These are phyloP conservation scores for Gossypium gossypioides DNA, from an alignment of 441 rosid species.

Conservation along the genomic window DNA sequence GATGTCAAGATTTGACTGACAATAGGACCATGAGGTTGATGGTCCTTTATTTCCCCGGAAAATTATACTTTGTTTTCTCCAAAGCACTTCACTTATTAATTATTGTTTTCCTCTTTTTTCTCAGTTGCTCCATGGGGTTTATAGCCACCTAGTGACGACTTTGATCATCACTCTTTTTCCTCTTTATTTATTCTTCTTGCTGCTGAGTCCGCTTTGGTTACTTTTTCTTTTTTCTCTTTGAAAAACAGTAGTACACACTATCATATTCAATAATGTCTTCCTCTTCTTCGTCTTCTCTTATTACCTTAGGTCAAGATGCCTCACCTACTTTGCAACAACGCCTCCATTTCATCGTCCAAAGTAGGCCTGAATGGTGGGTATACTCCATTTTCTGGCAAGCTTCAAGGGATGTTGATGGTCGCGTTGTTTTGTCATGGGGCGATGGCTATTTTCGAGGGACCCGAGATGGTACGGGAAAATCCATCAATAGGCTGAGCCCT, in stretches of 20 bases:
- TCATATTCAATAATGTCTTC: neutral
- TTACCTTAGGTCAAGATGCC: slow-evolving; percentile 16
- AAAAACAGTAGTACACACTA: neutral
- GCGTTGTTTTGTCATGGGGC: slow-evolving; percentile 31
- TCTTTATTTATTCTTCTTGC: neutral
- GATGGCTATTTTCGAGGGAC: slow-evolving; percentile 35
- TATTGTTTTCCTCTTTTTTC: neutral
- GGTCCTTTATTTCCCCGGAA: neutral
- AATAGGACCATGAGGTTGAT: neutral
- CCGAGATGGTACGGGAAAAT: slow-evolving; percentile 3
- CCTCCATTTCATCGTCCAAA: slow-evolving; percentile 33
- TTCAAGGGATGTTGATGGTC: slow-evolving; percentile 24
- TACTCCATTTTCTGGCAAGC: slow-evolving; percentile 53
- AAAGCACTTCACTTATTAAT: neutral
- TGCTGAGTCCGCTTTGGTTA: neutral
- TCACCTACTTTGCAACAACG: slow-evolving; percentile 29
- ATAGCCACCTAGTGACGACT: no score
- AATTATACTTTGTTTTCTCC: neutral
- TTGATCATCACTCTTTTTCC: neutral
- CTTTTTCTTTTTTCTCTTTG: neutral
- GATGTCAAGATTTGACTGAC: neutral
- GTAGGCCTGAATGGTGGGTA: slow-evolving; percentile 40
- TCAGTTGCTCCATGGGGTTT: no score
- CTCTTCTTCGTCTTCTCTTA: slow-evolving; percentile 1
- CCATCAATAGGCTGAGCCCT: neutral